A percentile compares a stretch with the other conserved stretches of the same genome.
phyloP scores from a whole-genome alignment of 2,329 filamentous ascomycete genomes.

The Colletotrichum gloeosporioides region DNA sequence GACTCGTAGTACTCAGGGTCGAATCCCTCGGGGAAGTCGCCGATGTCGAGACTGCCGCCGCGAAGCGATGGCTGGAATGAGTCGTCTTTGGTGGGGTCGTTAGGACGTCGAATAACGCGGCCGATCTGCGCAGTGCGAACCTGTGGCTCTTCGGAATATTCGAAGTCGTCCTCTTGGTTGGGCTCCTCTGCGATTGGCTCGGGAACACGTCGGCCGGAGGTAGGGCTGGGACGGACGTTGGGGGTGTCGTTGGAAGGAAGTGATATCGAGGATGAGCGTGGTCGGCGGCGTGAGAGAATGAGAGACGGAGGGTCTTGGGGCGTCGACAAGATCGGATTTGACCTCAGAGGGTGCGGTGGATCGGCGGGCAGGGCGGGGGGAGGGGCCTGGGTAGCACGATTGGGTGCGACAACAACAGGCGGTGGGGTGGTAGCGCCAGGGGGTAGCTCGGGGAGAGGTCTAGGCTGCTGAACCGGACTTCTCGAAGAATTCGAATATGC shows the following conservation, averaged over 20 bases:
- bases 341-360: slow-evolving; percentile 19
- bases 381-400: slow-evolving; percentile 2
- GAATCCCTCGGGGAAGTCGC: slow-evolving; percentile 9
- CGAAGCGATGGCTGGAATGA: not conserved
- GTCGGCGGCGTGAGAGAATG: slow-evolving; percentile 1
- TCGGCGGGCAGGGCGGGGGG: slow-evolving; percentile 5
- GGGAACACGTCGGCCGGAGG: not conserved
- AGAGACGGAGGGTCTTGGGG: slow-evolving; percentile 5
- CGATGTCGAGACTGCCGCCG: not conserved
- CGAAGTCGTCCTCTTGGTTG: not conserved
- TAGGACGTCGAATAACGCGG: not conserved
- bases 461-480: not conserved
- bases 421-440: not conserved
- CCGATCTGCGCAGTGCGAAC: slow-evolving; percentile 6
- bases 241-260: not conserved
- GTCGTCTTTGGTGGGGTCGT: not conserved
- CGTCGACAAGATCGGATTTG: slow-evolving; percentile 17
- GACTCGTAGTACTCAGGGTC: slow-evolving; percentile 15
- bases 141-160: slow-evolving; percentile 6
- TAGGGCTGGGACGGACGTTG: not conserved
- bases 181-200: slow-evolving; percentile 1
- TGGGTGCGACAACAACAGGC: not conserved
- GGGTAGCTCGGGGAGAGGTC: slow-evolving; percentile 17
- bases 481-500: not conserved
- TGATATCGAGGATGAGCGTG: slow-evolving; percentile 12